Base-by-base conservation (phyloP, 192 early-diverging fungal genomes). In the Dissophora ornata region DNA sequence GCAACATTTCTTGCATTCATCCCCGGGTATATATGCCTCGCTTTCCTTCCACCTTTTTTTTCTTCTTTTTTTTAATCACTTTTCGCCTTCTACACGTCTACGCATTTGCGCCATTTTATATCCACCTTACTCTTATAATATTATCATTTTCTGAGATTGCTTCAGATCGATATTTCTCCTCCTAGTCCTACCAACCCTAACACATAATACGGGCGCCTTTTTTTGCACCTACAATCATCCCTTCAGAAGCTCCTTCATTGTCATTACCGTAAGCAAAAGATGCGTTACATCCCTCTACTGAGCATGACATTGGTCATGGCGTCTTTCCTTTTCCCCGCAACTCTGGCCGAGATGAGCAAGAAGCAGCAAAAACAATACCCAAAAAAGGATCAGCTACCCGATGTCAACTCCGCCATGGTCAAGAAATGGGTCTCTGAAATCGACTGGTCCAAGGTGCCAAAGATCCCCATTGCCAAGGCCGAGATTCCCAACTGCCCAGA, bases 401-500 rank as follows among this genome's bases (percentile, higher is more conserved):
- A 77, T 41, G 34, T 54, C 44, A 67, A 77, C 46, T 48, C 57
- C 0, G 30, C 62, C 19, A 12, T 48, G 19, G 77, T 79, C 49
- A 79, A 70, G 32, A 49, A 80, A 40, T 80, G 79, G 79, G 48
- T 80, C 44, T 62, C 62, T 13, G 57, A 67, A 9, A 48, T 80
- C 29, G 59, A 80, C 44, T 73, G 69, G 70, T 64, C 70, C 59
- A 68, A 73, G 57, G 69, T 74, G 21, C 79, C 79, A 16, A 80
- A 80, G 29, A 5, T 80, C 1, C 70, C 70, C 7, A 9, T 69
- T 21, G 40, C 64, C 44, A 62, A 67, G 53, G 73, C 73, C 24
- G 19, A 77, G 1, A 56, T 56, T 47, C 73, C 73, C 18, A 36
- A 57, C 38, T 67, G 73, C 25, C 73, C 73, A 10, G 73, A 77